Evolutionary conservation across 176 grass and related monocot genomes (phyloP), one percentile per base, ranked within the genome.

Genomic region (Chrysopogon serrulatus): DNA sequence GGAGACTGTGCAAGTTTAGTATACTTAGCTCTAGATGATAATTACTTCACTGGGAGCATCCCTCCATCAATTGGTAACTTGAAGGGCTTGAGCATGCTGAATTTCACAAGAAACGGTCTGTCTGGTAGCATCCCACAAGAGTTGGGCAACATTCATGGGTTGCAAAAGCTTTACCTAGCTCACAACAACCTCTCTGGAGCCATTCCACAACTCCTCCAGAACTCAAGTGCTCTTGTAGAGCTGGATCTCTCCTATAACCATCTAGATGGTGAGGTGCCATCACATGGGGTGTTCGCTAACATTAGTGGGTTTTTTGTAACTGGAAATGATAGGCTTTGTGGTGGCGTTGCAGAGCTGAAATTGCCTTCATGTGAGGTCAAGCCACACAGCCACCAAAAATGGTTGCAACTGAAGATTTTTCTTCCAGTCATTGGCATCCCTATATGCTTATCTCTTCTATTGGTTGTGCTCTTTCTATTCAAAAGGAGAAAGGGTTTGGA

Each of bases 241-340:
- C 33, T 93, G 17, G 62, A 85, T 40, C 63, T 90, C 32, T 90
- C 84, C 18, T 51, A 33, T 74, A 85, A 90, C 42, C 62, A 81
- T 66, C 37, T 85, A 0, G 63, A 77, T 0, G 77, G 78, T 71
- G 63, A 85, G 64, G 71, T 90, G 17, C 64, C 78, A 6, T 75
- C 51, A n/a, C 5, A 36, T 1, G 60, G 82, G 2, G 63, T 85
- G 24, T 85, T 89, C 4, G 0, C 8, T 32, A 85, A 90, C 43
- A 70, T 27, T 7, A 77, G 5, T 43, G 14, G 32, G 21, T 51
- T 90, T 15, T 81, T 71, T 12, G 15, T 45, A 41, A n/a, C 34
- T 61, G 78, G 78, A 53, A 86, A 90, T 23, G 16, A 42, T 27
- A 10, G 54, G 71, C 82, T 90, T 33, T 86, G 88, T 39, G 83